Conservation (phyloP, 2,329 filamentous ascomycete genomes). For the Botrytis deweyae region DNA sequence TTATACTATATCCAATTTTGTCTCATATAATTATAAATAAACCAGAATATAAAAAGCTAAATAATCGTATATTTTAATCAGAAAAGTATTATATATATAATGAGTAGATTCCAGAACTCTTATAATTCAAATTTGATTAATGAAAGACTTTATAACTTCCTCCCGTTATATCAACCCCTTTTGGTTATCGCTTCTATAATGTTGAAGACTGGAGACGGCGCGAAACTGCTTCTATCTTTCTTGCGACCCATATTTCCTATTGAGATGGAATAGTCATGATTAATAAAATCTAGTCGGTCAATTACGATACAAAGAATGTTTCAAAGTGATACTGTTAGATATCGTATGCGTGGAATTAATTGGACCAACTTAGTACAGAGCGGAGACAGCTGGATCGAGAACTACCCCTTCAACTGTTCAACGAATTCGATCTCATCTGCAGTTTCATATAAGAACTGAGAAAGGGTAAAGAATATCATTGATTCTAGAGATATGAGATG, state of each 20-base stretch:
- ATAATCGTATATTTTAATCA: too few species aligned
- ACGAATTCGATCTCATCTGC: background rate
- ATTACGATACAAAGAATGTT: background rate
- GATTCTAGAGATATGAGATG: accelerated
- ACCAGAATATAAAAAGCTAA: too few species aligned
- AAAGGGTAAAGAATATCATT: accelerated
- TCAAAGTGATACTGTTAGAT: background rate
- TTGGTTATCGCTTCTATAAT: background rate
- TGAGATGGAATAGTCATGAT: background rate
- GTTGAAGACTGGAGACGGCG: background rate
- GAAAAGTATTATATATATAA: too few species aligned
- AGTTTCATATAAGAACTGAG: accelerated
- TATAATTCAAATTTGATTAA: background rate
- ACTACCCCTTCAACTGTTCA: background rate
- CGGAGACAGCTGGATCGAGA: background rate
- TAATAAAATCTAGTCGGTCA: accelerated
- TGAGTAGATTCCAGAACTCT: too few species aligned
- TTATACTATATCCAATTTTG: too few species aligned
- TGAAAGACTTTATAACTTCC: background rate
- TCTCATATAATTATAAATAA: too few species aligned
- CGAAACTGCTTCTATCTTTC: background rate
- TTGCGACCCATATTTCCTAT: background rate
- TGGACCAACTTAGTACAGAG: background rate
- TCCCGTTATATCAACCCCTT: background rate
- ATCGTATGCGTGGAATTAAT: background rate